Evolutionary conservation across 768 basidiomycete species (phyloP).

Genomic region (Termitomyces bulborhizus): DNA sequence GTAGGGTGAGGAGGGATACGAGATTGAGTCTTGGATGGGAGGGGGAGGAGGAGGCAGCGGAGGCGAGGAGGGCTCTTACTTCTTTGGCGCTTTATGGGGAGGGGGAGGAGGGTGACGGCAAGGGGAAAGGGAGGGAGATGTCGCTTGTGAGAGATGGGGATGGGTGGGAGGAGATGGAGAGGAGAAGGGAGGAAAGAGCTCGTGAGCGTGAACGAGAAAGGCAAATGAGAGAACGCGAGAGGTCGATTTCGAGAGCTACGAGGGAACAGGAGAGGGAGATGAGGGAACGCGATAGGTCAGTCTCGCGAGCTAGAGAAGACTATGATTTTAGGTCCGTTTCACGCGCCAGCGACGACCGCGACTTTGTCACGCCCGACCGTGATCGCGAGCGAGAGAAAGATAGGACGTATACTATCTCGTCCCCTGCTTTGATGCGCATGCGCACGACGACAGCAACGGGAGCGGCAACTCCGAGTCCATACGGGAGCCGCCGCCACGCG

Average conservation of each 20-base stretch:
- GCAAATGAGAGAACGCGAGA: conserved; percentile 14
- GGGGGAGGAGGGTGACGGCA: background rate
- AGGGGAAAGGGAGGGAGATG: background rate
- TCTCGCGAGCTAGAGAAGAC: conserved; percentile 2
- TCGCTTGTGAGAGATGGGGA: background rate
- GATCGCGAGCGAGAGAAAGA: background rate
- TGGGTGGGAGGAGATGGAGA: background rate
- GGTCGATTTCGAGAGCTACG: conserved; percentile 9
- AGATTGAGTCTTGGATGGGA: conserved; percentile 12
- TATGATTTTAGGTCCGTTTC: background rate
- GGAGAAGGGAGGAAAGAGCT: background rate
- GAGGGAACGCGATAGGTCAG: conserved; percentile 13
- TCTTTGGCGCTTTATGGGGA: background rate
- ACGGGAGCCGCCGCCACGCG: conserved; percentile 17
- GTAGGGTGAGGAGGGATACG: conserved; percentile 2
- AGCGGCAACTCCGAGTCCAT: conserved; percentile 18
- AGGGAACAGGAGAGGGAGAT: conserved; percentile 5
- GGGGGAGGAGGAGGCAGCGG: conserved; percentile 3
- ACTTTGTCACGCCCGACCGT: conserved; percentile 7
- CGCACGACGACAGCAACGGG: background rate
- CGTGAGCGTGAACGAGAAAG: background rate
- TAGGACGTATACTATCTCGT: background rate
- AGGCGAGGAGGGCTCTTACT: conserved; percentile 7
- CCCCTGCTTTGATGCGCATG: background rate
- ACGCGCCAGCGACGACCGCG: background rate